A percentile compares a stretch with the other conserved stretches of the same genome.
Conservation (phyloP, 331 rosid genomes). For the Malus hybrid region DNA sequence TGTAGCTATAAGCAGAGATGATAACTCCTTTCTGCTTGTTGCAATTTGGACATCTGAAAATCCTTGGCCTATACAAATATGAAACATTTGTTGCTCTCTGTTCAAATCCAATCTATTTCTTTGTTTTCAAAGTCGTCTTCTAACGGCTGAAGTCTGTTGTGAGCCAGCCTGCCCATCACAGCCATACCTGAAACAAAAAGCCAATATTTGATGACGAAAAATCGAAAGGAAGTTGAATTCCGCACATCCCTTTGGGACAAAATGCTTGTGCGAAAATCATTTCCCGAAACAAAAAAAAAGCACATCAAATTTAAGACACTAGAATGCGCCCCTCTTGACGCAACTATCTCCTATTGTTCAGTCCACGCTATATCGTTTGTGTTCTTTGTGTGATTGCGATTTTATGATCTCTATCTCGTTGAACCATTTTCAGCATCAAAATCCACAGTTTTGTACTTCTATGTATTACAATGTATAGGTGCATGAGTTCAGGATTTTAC, state of each 20-base stretch:
- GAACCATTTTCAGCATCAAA: too few species aligned
- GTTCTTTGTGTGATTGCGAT: too few species aligned
- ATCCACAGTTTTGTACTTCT: too few species aligned
- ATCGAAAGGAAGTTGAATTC: background rate
- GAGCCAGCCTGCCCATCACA: slow-evolving; percentile 64
- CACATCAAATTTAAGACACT: too few species aligned
- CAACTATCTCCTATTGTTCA: too few species aligned
- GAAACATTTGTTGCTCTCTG: background rate
- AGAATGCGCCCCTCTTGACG: too few species aligned
- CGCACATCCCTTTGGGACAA: too few species aligned
- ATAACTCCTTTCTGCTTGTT: background rate
- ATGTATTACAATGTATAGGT: too few species aligned
- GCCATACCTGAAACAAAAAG: slow-evolving; percentile 55
- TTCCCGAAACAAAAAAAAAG: too few species aligned
- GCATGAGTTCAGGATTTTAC: slow-evolving; percentile 18
- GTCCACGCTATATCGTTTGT: too few species aligned
- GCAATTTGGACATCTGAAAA: background rate
- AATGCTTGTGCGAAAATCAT: too few species aligned
- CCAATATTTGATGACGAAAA: background rate
- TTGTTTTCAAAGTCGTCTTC: slow-evolving; percentile 41
- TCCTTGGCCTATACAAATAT: background rate
- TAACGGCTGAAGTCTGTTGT: slow-evolving; percentile 40
- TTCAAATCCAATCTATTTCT: slow-evolving; percentile 31
- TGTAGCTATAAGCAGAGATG: background rate
- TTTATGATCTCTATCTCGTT: too few species aligned